Conservation (phyloP, 805 yeast genomes). For the Hanseniaspora lachancei region DNA sequence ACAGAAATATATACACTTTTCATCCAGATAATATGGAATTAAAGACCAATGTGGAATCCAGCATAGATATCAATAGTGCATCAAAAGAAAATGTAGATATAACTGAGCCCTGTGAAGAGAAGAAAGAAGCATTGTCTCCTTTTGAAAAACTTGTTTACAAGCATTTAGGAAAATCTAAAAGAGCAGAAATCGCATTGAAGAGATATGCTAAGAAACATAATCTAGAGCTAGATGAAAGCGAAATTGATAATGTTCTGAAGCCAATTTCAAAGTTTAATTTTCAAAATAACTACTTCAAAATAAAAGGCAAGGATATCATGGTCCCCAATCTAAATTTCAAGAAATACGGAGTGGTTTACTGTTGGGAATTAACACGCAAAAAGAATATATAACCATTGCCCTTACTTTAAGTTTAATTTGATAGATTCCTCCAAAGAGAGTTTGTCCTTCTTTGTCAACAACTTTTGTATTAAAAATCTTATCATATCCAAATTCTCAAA, state of each 20-base stretch:
- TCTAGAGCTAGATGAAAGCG: background rate
- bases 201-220: constrained; percentile 4
- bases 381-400: background rate
- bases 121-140: background rate
- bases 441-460: constrained; percentile 20
- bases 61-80: background rate
- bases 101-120: background rate
- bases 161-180: background rate
- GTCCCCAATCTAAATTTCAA: background rate
- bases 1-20: background rate
- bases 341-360: background rate
- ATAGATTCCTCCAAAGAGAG: background rate
- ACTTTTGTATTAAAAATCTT: constrained; percentile 56
- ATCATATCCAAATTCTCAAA: constrained; percentile 80
- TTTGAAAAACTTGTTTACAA: background rate
- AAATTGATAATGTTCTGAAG: background rate
- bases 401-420: background rate
- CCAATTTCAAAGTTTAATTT: background rate
- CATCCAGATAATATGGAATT: background rate
- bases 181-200: background rate
- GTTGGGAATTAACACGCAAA: background rate
- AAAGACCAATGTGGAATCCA: background rate
- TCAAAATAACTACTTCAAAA: constrained; percentile 5
- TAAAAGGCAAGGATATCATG: background rate
- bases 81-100: background rate